Percentiles rank a stretch among this genome's conserved stretches.
Evolutionary conservation across 2,329 filamentous ascomycete species (phyloP).

Genomic region (Coleophoma crateriformis): DNA sequence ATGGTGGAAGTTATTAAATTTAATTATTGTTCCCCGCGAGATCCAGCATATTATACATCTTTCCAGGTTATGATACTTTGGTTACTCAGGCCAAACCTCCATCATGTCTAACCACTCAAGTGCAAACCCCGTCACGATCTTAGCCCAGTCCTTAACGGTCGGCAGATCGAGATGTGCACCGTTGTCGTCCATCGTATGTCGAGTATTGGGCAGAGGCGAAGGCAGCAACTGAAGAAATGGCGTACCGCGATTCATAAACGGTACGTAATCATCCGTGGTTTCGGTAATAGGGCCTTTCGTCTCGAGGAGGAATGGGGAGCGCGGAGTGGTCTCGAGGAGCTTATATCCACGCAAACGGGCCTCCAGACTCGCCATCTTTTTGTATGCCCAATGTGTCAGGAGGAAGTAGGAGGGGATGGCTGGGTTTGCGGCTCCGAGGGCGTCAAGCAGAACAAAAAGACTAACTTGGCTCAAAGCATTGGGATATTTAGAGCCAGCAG

Average conservation of each 20-base stretch:
- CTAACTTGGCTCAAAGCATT: slow-evolving; percentile 72
- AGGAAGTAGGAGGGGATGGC: slow-evolving; percentile 76
- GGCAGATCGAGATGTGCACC: slow-evolving; percentile 72
- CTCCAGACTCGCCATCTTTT: slow-evolving; percentile 67
- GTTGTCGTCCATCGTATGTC: slow-evolving; percentile 79
- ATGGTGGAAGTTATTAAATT: too few species aligned
- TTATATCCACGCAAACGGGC: slow-evolving; percentile 59
- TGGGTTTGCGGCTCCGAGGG: slow-evolving; percentile 65
- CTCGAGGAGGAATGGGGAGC: slow-evolving; percentile 12
- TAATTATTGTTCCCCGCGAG: too few species aligned
- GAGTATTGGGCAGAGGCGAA: slow-evolving; percentile 68
- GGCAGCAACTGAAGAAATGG: slow-evolving; percentile 90
- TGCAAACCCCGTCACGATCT: slow-evolving; percentile 72
- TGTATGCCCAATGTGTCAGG: slow-evolving; percentile 86
- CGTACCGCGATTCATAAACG: slow-evolving; percentile 78
- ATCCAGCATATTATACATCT: not conserved
- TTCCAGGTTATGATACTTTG: not conserved
- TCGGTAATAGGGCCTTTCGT: not conserved
- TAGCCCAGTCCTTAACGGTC: slow-evolving; percentile 79
- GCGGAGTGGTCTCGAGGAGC: slow-evolving; percentile 59
- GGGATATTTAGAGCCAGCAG: slow-evolving; percentile 62
- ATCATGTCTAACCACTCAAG: slow-evolving; percentile 76
- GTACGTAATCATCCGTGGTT: slow-evolving; percentile 71
- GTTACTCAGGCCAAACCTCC: slow-evolving; percentile 9
- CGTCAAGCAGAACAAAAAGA: slow-evolving; percentile 79